Conservation (phyloP, 1,139 yeast genomes). For the Saccharomycopsis hybrid region DNA sequence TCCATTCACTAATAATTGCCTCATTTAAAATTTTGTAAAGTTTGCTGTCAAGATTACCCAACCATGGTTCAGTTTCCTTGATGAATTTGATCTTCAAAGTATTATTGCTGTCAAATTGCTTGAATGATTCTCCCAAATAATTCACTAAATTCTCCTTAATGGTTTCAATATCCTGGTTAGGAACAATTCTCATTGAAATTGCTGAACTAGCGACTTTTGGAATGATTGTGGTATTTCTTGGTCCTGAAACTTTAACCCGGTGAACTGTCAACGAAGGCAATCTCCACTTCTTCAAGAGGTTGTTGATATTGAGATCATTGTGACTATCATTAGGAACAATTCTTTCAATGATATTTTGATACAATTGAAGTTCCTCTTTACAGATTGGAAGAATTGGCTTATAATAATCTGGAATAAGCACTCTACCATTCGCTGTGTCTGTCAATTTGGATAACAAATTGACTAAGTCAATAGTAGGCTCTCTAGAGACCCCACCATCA, state of each 20-base stretch:
- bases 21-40: constrained; percentile 61
- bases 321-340: constrained; percentile 21
- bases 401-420: constrained; percentile 65
- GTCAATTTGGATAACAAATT: constrained; percentile 61
- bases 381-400: constrained; percentile 54
- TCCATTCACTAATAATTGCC: constrained; percentile 61
- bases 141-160: constrained; percentile 46
- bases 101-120: constrained; percentile 50
- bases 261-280: constrained; percentile 90
- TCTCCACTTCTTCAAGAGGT: constrained; percentile 82
- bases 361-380: constrained; percentile 49
- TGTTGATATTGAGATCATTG: constrained; percentile 34
- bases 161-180: constrained; percentile 65
- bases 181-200: constrained; percentile 80
- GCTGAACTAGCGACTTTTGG: constrained; percentile 76
- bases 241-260: constrained; percentile 80
- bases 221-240: constrained; percentile 82
- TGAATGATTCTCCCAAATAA: constrained; percentile 43
- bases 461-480: constrained; percentile 83
- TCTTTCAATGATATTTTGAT: constrained; percentile 51
- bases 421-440: constrained; percentile 43
- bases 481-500: constrained; percentile 86
- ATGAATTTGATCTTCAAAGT: constrained; percentile 50
- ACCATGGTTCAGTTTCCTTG: constrained; percentile 94
- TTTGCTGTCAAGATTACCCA: constrained; percentile 74